These are phyloP conservation scores for Mucuna pruriens DNA, from an alignment of 306 rosid genomes.

Conservation along the genomic window DNA sequence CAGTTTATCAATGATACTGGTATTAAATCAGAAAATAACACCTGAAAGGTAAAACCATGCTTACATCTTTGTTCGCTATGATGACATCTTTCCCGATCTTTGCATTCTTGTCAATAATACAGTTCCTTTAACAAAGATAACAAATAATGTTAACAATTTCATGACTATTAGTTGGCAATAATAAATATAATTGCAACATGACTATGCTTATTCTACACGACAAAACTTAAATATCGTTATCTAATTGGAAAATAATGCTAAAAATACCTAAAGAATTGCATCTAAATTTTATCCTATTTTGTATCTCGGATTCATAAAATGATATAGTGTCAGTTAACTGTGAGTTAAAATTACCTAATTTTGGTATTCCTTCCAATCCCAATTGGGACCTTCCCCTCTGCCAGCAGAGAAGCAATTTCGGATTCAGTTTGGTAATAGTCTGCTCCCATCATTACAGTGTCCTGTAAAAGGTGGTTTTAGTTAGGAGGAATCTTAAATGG, in stretches of 20 bases:
- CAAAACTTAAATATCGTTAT: no score
- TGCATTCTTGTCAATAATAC: conserved; percentile 90
- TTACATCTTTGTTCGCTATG: conserved; percentile 82
- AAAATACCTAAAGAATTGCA: no score
- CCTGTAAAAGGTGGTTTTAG: conserved; percentile 49
- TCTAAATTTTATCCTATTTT: no score
- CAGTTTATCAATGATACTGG: no score
- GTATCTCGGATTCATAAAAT: no score
- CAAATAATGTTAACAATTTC: conserved; percentile 1
- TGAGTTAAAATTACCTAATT: conserved; percentile 56
- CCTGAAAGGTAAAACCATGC: conserved; percentile 24
- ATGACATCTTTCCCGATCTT: conserved; percentile 77
- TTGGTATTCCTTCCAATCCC: conserved; percentile 93
- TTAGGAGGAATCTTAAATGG: conserved; percentile 2
- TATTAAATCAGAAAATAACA: no score
- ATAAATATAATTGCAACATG: not conserved
- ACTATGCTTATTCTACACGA: not conserved
- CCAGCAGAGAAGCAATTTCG: conserved; percentile 84
- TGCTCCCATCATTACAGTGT: conserved; percentile 95
- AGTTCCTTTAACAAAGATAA: conserved; percentile 61
- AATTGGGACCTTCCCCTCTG: conserved; percentile 81
- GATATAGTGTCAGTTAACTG: not conserved
- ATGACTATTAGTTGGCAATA: conserved; percentile 21
- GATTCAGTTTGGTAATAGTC: conserved; percentile 91
- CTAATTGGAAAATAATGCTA: no score